Percentiles rank a stretch among this genome's conserved stretches.
Conservation (phyloP, 805 yeast species). For the Ogataea neopini region DNA sequence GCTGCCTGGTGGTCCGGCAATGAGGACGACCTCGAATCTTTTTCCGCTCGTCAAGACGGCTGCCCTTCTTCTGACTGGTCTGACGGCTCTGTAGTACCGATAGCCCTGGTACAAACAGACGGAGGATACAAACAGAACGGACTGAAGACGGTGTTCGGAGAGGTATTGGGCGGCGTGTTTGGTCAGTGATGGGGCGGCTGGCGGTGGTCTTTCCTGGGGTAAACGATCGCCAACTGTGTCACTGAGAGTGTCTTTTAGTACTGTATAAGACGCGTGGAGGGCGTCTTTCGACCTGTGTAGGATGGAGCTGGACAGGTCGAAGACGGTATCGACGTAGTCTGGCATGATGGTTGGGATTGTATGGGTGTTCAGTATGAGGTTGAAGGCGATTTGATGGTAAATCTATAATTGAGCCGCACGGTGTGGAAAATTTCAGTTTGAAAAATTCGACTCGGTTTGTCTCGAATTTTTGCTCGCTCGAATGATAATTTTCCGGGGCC, state of each 20-base stretch:
- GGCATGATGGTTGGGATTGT: constrained; percentile 16
- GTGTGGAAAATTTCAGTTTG: neutral
- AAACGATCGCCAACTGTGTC: neutral
- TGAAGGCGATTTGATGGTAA: neutral
- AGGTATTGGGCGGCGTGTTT: constrained; percentile 2
- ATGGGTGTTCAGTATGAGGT: neutral
- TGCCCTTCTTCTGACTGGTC: constrained; percentile 48
- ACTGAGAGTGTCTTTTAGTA: constrained; percentile 2
- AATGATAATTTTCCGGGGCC: constrained; percentile 6
- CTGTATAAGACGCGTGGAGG: constrained; percentile 3
- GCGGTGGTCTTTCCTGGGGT: constrained; percentile 9
- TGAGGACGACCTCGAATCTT: constrained; percentile 69
- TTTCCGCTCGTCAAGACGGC: constrained; percentile 66
- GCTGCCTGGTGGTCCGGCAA: constrained; percentile 77
- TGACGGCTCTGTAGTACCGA: neutral
- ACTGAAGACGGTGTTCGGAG: constrained; percentile 1
- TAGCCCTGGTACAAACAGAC: constrained; percentile 3
- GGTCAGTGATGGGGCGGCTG: constrained; percentile 7
- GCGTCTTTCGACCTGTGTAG: constrained; percentile 10
- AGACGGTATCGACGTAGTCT: constrained; percentile 24
- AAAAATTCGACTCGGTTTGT: neutral
- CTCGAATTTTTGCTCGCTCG: too few relatives aligned
- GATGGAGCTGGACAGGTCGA: constrained; percentile 17
- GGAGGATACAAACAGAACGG: constrained; percentile 9
- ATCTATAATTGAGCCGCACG: neutral